Evolutionary conservation across 495 filamentous ascomycete genomes (phyloP), one percentile per base, ranked within the genome.

Genomic region (Penicillium chermesinum): DNA sequence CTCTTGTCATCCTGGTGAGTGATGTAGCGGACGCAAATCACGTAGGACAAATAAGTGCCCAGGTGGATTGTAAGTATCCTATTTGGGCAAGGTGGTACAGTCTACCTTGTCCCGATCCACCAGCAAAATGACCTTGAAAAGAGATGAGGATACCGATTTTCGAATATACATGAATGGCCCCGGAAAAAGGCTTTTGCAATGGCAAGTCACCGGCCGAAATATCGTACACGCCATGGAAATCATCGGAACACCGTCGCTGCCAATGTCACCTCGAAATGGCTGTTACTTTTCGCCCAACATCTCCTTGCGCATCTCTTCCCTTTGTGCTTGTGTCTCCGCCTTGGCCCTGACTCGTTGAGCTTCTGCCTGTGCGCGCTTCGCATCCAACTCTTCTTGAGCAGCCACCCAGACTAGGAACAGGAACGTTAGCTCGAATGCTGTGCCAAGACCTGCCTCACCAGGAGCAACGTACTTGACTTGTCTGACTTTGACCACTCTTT

Each of bases 401-500:
- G 85, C 87, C 49, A 73, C 63, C 87, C 87, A 91, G 62, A 91
- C 85, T 89, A 57, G 44, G 59, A 58, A 48, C 50, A 39, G 30
- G 47, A 44, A 38, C 9, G 16, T 55, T 44, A 42, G 51, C 41
- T 32, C 33, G 18, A 22, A 21, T 6, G 13, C 15, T 20, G 6
- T 6, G 0, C 19, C 7, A 12, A 6, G 20, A 38, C 34, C 16
- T 13, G 14, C 14, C 30, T 17, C 27, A 34, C 3, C 39, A 20
- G 38, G 18, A 3, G 10, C 2, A 17, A 68, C 74, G 15, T 71
- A 87, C 83, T 94, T 33, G 87, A 86, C 69, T 94, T 95, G 61
- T 90, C 81, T 1, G 86, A 90, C 66, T 91, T 95, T 7, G 88
- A 87, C 72, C 91, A 87, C 55, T 91, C 77, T 76, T 91, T 95